These are phyloP conservation scores for Luffa aegyptiaca DNA, from an alignment of 306 rosid genomes.

Conservation along the genomic window DNA sequence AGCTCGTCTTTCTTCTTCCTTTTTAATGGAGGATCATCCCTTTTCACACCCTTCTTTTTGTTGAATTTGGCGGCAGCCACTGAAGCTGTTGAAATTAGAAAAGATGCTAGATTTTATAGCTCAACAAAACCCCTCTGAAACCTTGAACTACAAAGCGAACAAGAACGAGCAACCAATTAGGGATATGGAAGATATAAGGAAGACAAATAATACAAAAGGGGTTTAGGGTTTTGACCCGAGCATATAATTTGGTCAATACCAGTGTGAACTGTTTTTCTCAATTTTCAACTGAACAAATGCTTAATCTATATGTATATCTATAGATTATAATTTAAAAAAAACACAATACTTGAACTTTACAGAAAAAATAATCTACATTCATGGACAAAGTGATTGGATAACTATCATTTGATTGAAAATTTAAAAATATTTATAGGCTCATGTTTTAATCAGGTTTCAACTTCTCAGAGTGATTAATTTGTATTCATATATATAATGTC, in stretches of 20 bases:
- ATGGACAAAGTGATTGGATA: no score
- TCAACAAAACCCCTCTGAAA: not conserved
- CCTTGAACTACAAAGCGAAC: not conserved
- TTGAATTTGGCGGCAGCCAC: conserved; percentile 27
- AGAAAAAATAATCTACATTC: no score
- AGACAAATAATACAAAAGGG: not conserved
- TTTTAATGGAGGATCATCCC: conserved; percentile 17
- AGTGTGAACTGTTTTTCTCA: not conserved
- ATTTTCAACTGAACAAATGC: no score
- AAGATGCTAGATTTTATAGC: not conserved
- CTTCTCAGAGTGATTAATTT: no score
- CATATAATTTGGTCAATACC: not conserved
- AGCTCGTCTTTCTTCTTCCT: conserved; percentile 35
- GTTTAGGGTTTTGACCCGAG: not conserved
- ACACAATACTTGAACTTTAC: no score
- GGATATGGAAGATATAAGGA: not conserved
- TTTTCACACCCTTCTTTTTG: conserved; percentile 28
- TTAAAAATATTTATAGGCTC: no score
- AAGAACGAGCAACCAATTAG: not conserved
- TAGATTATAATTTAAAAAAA: no score
- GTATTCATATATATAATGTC: no score
- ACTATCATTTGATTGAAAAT: no score
- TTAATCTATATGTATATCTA: no score
- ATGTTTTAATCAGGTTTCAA: no score
- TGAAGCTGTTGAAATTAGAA: not conserved